These are phyloP conservation scores for Nemania diffusa DNA, from an alignment of 2,329 filamentous ascomycete genomes.

Conservation along the genomic window DNA sequence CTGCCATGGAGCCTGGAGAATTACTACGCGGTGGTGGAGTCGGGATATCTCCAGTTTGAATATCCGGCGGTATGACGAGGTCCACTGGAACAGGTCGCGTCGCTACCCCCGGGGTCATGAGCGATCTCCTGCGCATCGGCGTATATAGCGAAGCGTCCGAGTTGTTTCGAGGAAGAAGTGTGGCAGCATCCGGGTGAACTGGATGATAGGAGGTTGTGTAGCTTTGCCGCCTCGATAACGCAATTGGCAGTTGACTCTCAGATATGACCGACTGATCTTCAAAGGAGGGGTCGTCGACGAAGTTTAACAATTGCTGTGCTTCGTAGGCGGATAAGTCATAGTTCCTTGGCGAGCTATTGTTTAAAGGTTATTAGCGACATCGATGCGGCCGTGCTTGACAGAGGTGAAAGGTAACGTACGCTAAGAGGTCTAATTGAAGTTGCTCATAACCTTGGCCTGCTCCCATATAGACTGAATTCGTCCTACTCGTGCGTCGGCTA, in stretches of 20 bases:
- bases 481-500: slow-evolving; percentile 43
- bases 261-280: slow-evolving; percentile 51
- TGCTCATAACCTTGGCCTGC: slow-evolving; percentile 34
- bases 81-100: slow-evolving; percentile 41
- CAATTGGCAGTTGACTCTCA: slow-evolving; percentile 50
- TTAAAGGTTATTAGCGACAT: slow-evolving; percentile 27
- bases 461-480: slow-evolving; percentile 49
- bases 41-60: slow-evolving; percentile 39
- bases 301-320: slow-evolving; percentile 56
- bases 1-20: slow-evolving; percentile 37
- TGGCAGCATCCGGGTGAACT: slow-evolving; percentile 38
- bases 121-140: slow-evolving; percentile 49
- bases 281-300: slow-evolving; percentile 50
- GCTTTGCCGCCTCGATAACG: slow-evolving; percentile 52
- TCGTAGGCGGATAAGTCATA: slow-evolving; percentile 59
- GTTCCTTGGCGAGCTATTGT: slow-evolving; percentile 48
- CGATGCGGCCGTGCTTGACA: slow-evolving; percentile 7
- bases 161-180: slow-evolving; percentile 53
- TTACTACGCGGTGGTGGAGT: slow-evolving; percentile 41
- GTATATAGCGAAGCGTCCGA: slow-evolving; percentile 55
- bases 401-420: slow-evolving; percentile 23
- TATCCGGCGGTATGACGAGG: slow-evolving; percentile 26
- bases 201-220: slow-evolving; percentile 46
- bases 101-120: slow-evolving; percentile 48
- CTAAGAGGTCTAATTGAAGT: slow-evolving; percentile 11